Percentiles rank a stretch among this genome's conserved stretches.
Evolutionary conservation across 352 stramenopile species (phyloP).

Genomic region (Globisporangium splendens): DNA sequence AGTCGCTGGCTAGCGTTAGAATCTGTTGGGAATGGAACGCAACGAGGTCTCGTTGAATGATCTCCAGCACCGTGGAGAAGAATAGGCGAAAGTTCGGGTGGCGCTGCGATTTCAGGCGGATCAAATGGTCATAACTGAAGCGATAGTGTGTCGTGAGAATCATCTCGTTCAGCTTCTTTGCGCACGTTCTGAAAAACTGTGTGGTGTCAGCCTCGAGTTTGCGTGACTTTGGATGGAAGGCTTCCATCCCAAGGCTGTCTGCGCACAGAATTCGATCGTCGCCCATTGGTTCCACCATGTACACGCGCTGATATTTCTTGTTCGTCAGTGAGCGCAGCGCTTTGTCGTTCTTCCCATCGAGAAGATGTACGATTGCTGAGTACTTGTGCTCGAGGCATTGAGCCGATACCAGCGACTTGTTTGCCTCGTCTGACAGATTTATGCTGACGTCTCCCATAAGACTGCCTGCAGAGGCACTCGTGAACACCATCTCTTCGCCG

Average conservation of each 20-base stretch:
- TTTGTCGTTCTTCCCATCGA: slow-evolving; percentile 19
- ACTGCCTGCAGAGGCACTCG: slow-evolving; percentile 34
- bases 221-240: slow-evolving; percentile 31
- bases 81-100: slow-evolving; percentile 41
- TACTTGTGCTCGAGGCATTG: slow-evolving; percentile 42
- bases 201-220: slow-evolving; percentile 55
- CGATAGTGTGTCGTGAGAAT: slow-evolving; percentile 38
- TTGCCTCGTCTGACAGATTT: slow-evolving; percentile 21
- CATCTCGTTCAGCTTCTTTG: slow-evolving; percentile 26
- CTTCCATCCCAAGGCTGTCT: slow-evolving; percentile 51
- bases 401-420: slow-evolving; percentile 33
- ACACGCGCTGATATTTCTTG: slow-evolving; percentile 32
- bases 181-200: slow-evolving; percentile 36
- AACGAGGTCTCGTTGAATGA: slow-evolving; percentile 49
- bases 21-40: slow-evolving; percentile 67
- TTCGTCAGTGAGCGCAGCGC: slow-evolving; percentile 22
- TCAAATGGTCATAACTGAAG: slow-evolving; percentile 44
- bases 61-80: slow-evolving; percentile 31
- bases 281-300: slow-evolving; percentile 37
- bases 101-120: slow-evolving; percentile 20
- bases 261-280: slow-evolving; percentile 53
- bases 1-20: slow-evolving; percentile 56
- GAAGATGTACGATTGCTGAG: slow-evolving; percentile 25
- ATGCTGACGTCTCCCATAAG: slow-evolving; percentile 43
- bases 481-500: slow-evolving; percentile 13